Evolutionary conservation across 169 alveolate genomes (phyloP), one percentile per base, ranked within the genome.

Genomic region (Plasmodium relictum): DNA sequence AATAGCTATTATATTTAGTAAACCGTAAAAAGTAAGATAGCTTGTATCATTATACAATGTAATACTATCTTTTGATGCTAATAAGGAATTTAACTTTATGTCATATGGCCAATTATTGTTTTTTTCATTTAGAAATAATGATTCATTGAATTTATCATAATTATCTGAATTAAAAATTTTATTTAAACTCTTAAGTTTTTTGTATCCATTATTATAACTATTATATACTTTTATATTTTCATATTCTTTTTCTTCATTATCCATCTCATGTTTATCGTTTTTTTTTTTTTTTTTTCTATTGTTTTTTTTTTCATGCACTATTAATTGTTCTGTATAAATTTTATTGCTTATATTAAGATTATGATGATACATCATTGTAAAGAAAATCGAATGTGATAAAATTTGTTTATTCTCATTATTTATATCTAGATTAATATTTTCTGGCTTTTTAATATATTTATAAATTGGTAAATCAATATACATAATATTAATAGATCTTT

Each of bases 1-100:
- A 10, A 45, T 0, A 16, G 72, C 59, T 63, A 78, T 44, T 39
- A 78, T 78, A 65, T 78, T 78, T 65, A 78, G 41, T 39, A 78
- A 58, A 10, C 78, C 78, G 44, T 78, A 78, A 78, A 78, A 22
- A 4, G 80, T 37, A 26, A 78, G 42, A 58, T 78, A 78, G 63
- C 42, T 42, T 37, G 59, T 18, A 52, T 65, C 42, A 18, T 56
- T 62, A 24, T 45, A 63, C 14, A 66, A 37, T 8, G 89, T 18
- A 10, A 78, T 39, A 65, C 18, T 78, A 20, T 78, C 89, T 31
- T 78, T 44, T 48, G 78, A 78, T 31, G 59, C 16, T 39, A 65
- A 24, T 10, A 78, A 44, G 18, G 44, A 50, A 59, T 65, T 65
- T 65, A 45, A 10, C 16, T 42, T 52, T 12, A 16, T 10, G 16